Evolutionary conservation across 192 early-diverging fungal genomes (phyloP).

Genomic region (Umbelopsis vinacea): DNA sequence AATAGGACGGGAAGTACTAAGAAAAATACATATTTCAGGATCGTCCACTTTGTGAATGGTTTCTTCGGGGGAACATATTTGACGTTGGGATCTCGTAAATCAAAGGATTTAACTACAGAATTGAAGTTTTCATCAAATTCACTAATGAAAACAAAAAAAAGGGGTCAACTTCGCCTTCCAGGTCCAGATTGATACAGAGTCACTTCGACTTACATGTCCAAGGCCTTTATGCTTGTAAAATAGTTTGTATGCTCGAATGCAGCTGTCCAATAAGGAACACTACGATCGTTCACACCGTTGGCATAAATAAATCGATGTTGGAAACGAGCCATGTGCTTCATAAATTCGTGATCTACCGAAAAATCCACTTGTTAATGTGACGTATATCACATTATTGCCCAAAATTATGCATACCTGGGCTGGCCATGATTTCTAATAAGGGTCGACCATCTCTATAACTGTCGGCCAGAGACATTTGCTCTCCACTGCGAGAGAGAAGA

Average conservation of each 20-base stretch:
- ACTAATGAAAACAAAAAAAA: conserved; percentile 23
- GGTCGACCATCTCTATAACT: conserved; percentile 40
- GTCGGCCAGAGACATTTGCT: conserved; percentile 52
- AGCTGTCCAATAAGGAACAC: conserved; percentile 67
- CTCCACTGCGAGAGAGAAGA: conserved; percentile 56
- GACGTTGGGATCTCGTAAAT: conserved; percentile 17
- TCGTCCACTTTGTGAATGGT: background rate
- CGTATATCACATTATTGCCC: background rate
- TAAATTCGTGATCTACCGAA: conserved; percentile 19
- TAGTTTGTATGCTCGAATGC: conserved; percentile 52
- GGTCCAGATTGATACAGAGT: background rate
- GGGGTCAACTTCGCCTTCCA: background rate
- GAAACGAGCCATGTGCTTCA: conserved; percentile 48
- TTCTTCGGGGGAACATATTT: background rate
- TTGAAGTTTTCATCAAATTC: conserved; percentile 37
- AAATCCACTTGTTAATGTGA: background rate
- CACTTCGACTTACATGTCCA: conserved; percentile 49
- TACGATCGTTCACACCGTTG: conserved; percentile 55
- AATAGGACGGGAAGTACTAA: conserved; percentile 37
- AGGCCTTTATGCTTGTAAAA: conserved; percentile 41
- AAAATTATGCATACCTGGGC: conserved; percentile 43
- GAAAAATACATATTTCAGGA: conserved; percentile 33
- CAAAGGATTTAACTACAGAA: conserved; percentile 42
- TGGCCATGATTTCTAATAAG: conserved; percentile 43
- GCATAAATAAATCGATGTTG: conserved; percentile 50